Base-by-base conservation (phyloP, 495 filamentous ascomycete genomes). In the Neurospora africana region DNA sequence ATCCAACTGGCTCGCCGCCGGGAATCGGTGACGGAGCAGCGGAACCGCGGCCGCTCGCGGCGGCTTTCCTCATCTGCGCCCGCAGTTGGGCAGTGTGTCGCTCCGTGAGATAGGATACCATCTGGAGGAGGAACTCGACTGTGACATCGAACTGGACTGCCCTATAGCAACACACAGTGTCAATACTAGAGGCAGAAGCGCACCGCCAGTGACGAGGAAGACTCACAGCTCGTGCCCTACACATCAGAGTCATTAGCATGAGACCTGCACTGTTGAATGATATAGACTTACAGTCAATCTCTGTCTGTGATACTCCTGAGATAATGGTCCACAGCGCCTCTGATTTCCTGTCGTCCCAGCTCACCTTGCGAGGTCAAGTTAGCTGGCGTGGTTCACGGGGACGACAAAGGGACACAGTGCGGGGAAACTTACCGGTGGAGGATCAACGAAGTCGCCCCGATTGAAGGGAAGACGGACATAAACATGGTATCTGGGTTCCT, bases 91-190 rank as follows among this genome's bases (percentile, higher is more conserved):
- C 91, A 8, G 96, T 85, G 80, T 98, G 93, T 58, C 91, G 88
- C 81, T 99, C 94, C 76, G 96, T 97, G 3, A 98, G 89, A 91
- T 94, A 98, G 82, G 93, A 93, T 73, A 93, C 93, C 80, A 98
- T 93, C 79, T 98, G 94, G 6, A 97, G 89, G 9, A 99, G 84
- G 78, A 98, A 99, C 33, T 93, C 87, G 35, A 94, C 87, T 15
- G 92, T 90, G 43, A 98, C 95, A 53, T 84, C 78, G 75, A 87
- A 85, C 27, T 80, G 74, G 58, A 75, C 74, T 19, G 85, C 85
- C 72, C 86, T 87, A 53, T 9, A 27, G 36, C 58, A 72, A 53
- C 67, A 72, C 68, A 78, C 77, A 80, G 69, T 73, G 72, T 75
- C 53, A 70, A 74, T 72, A 70, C 43, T 61, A 68, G 11, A 47